These are phyloP conservation scores for Apiospora arundinis DNA, from an alignment of 2,329 filamentous ascomycete genomes.

Conservation along the genomic window DNA sequence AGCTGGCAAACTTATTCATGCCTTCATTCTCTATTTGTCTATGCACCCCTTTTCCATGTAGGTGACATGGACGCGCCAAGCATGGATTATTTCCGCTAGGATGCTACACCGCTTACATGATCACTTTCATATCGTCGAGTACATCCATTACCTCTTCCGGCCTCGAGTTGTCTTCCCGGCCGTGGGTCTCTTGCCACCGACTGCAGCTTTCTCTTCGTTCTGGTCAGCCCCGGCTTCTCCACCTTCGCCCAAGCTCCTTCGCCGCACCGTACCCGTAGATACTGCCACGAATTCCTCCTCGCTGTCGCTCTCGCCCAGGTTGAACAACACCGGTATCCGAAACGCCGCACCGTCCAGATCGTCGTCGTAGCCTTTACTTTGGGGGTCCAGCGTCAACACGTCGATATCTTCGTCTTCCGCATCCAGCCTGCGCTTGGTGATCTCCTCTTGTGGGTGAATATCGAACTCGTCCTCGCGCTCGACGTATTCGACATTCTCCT, in stretches of 20 bases:
- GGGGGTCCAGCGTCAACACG: slow-evolving; percentile 77
- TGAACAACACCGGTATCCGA: slow-evolving; percentile 90
- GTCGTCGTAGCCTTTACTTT: slow-evolving; percentile 65
- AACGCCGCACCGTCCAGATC: slow-evolving; percentile 69
- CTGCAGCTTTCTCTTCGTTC: slow-evolving; percentile 42
- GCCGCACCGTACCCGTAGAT: slow-evolving; percentile 81
- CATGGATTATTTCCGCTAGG: background rate
- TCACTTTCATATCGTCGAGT: background rate
- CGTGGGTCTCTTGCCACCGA: slow-evolving; percentile 38
- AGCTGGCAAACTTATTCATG: background rate
- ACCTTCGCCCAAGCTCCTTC: slow-evolving; percentile 80
- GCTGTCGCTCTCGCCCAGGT: slow-evolving; percentile 91
- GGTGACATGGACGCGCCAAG: background rate
- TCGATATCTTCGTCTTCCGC: slow-evolving; percentile 94
- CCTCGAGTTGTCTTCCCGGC: slow-evolving; percentile 46
- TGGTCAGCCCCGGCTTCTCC: slow-evolving; percentile 64
- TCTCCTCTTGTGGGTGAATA: slow-evolving; percentile 92
- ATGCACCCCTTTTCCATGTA: slow-evolving; percentile 1
- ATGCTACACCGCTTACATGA: background rate
- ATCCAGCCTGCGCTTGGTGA: slow-evolving; percentile 88
- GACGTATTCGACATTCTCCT: slow-evolving; percentile 97
- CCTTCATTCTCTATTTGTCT: background rate
- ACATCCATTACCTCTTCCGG: slow-evolving; percentile 45
- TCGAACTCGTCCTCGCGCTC: slow-evolving; percentile 98
- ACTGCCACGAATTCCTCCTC: slow-evolving; percentile 83